Evolutionary conservation across 805 yeast genomes (phyloP), one percentile per base, ranked within the genome.

Genomic region (Ogataea henricii): DNA sequence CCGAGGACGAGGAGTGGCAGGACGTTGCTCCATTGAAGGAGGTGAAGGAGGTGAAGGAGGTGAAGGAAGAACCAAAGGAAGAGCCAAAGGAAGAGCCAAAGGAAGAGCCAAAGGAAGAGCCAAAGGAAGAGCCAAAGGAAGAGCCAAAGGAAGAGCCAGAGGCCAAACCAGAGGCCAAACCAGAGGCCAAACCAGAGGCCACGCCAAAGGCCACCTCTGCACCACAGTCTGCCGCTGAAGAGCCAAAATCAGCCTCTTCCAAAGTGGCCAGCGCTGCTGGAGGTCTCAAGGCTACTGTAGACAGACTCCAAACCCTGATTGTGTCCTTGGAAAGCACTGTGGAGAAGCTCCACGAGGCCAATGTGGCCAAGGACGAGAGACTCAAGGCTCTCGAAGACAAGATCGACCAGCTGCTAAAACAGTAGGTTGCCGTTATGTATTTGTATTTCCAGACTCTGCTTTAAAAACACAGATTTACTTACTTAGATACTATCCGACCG

Each of bases 251-350:
- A 14, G 78, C 85, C 26, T 69, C 52, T 2, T 14, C 47, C 34
- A 44, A 56, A 40, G 53, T 50, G 17, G 59, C 68, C 14, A 63
- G 71, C 23, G 73, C 76, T 22, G 80, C 87, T 16, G 75, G 86
- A 26, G 86, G 90, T 0, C 72, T 87, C 50, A 85, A 85, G 58
- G 85, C 80, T 8, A 81, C 89, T 1, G 83, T 87, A 26, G 92
- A 85, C 54, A 83, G 78, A 53, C 70, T 87, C 46, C 80, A 86
- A 4, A 49, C 68, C 2, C 65, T 87, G 27, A 89, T 85, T 17
- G 69, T 71, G 2, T 70, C 74, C 23, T 72, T 87, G 40, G 90
- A 87, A 62, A 46, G 67, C 0, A 79, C 82, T 37, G 77, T 87
- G 38, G 58, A 71, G 9, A 73, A 67, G 46, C 70, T 87, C 48